Percentiles rank a stretch among this genome's conserved stretches.
phyloP scores from a whole-genome alignment of 768 basidiomycete genomes.

The Lactarius akahatsu region DNA sequence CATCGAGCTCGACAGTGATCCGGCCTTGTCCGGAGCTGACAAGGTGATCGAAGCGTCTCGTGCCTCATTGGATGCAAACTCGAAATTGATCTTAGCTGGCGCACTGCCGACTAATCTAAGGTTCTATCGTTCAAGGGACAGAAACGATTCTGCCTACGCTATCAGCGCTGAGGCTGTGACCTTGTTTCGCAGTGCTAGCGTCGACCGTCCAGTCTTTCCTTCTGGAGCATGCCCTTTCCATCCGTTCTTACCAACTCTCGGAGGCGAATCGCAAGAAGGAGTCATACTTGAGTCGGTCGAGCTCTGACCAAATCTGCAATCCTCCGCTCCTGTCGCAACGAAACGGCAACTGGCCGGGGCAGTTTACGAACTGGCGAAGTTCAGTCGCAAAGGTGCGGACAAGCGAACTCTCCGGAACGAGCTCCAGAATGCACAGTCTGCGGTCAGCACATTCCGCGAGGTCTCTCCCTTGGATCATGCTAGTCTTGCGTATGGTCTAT shows the following conservation, averaged over 20 bases:
- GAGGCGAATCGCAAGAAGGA: constrained; percentile 14
- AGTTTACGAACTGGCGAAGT: constrained; percentile 15
- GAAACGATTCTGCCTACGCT: constrained; percentile 2
- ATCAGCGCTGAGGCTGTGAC: constrained; percentile 8
- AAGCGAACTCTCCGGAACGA: constrained; percentile 2
- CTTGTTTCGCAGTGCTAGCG: constrained; percentile 1
- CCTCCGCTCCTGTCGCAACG: not conserved
- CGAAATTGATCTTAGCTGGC: not conserved
- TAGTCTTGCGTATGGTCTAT: constrained; percentile 16
- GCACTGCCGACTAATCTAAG: constrained; percentile 16
- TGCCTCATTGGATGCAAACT: not conserved
- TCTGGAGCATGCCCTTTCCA: constrained; percentile 13
- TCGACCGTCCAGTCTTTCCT: not conserved
- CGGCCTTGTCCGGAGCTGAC: not conserved
- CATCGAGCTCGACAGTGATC: not conserved
- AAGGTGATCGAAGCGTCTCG: constrained; percentile 8
- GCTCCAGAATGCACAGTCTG: not conserved
- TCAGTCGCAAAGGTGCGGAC: not conserved
- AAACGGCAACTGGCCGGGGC: constrained; percentile 6
- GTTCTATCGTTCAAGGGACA: constrained; percentile 15
- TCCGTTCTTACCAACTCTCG: constrained; percentile 9
- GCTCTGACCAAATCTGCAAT: constrained; percentile 5
- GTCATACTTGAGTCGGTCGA: constrained; percentile 9
- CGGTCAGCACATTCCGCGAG: constrained; percentile 17
- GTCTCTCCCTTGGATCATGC: constrained; percentile 6